Percentiles rank a stretch among this genome's conserved stretches.
Evolutionary conservation across 1,139 yeast genomes (phyloP).

Genomic region (Petasospora fabianii): DNA sequence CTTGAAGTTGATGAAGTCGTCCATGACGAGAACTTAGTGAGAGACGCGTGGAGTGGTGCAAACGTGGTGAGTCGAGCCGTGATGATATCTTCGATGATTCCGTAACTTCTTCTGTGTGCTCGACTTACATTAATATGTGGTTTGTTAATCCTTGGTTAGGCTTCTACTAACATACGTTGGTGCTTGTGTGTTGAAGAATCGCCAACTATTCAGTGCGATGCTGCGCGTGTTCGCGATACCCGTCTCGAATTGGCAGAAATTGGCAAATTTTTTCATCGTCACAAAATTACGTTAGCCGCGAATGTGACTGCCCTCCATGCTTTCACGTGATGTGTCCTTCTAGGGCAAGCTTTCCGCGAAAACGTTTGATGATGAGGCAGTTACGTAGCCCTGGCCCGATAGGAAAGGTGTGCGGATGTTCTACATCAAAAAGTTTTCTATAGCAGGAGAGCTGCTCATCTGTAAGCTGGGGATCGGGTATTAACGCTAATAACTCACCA

Average conservation of each 20-base stretch:
- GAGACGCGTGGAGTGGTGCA: neutral
- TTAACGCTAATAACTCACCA: neutral
- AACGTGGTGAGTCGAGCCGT: neutral
- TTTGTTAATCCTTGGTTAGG: conserved; percentile 10
- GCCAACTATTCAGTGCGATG: conserved; percentile 10
- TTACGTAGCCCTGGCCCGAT: conserved; percentile 10
- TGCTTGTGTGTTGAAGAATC: conserved; percentile 10
- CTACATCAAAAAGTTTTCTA: conserved; percentile 12
- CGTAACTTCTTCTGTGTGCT: neutral
- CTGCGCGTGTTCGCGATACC: conserved; percentile 5
- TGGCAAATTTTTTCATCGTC: conserved; percentile 18
- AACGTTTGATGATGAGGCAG: conserved; percentile 12
- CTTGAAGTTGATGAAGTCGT: too few species aligned
- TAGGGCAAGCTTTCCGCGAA: conserved; percentile 12
- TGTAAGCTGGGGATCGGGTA: neutral
- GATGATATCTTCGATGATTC: neutral
- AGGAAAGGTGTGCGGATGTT: conserved; percentile 8
- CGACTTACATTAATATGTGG: conserved; percentile 17
- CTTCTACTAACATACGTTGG: neutral
- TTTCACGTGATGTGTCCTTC: conserved; percentile 9
- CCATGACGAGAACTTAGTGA: too few species aligned
- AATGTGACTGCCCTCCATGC: conserved; percentile 4
- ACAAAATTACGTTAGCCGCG: conserved; percentile 5
- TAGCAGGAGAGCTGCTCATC: neutral
- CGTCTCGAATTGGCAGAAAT: conserved; percentile 8